phyloP scores from a whole-genome alignment of 371 early-diverging fungal species.

The Batkoa obscura region DNA sequence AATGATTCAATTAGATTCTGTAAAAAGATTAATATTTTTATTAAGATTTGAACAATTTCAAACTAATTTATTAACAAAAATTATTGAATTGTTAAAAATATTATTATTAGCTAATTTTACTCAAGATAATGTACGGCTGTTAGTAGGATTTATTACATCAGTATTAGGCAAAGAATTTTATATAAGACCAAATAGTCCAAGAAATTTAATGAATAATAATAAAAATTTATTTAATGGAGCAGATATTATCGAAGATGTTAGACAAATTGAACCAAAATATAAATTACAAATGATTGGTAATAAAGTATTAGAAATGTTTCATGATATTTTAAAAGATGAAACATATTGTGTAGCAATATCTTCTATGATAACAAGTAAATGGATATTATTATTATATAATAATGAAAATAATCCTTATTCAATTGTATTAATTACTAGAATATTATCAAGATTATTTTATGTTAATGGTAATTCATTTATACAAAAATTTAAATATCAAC shows the following conservation, averaged over 20 bases:
- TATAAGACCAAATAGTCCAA: not conserved
- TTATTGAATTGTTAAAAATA: constrained; percentile 30
- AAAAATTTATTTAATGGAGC: not conserved
- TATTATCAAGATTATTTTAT: constrained; percentile 28
- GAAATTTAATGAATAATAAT: not conserved
- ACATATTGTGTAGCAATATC: constrained; percentile 27
- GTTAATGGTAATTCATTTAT: constrained; percentile 29
- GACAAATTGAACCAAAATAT: constrained; percentile 10
- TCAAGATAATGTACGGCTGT: constrained; percentile 35
- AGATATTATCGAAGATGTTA: constrained; percentile 22
- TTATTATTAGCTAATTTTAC: constrained; percentile 35
- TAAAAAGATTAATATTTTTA: constrained; percentile 37
- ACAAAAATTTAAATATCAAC: constrained; percentile 25
- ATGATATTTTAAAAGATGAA: constrained; percentile 36
- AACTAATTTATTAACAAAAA: constrained; percentile 24
- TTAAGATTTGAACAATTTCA: constrained; percentile 37
- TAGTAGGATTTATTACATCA: constrained; percentile 46
- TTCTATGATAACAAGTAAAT: constrained; percentile 40
- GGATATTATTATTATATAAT: constrained; percentile 48
- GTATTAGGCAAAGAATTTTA: constrained; percentile 33
- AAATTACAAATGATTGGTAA: constrained; percentile 37
- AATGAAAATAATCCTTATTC: constrained; percentile 29
- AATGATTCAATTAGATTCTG: constrained; percentile 18
- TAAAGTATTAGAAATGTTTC: constrained; percentile 45
- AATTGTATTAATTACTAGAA: constrained; percentile 32